phyloP scores from a whole-genome alignment of 495 filamentous ascomycete genomes.

The Pyronema omphalodes region DNA sequence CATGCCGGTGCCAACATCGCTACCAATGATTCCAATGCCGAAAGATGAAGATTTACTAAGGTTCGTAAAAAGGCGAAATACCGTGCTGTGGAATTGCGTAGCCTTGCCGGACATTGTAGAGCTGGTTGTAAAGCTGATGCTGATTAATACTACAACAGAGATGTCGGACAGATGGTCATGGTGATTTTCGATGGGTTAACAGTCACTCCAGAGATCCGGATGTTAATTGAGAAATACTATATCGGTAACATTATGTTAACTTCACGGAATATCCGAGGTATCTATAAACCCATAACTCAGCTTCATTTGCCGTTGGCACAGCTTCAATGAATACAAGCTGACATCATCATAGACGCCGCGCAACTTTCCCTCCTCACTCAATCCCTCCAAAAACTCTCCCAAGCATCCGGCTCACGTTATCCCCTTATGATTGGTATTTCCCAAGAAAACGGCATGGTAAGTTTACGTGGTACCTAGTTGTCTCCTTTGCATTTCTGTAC shows the following conservation, averaged over 20 bases:
- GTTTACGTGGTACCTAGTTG: background rate
- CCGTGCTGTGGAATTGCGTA: conserved; percentile 2
- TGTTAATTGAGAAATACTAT: conserved; percentile 25
- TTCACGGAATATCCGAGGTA: conserved; percentile 22
- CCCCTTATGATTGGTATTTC: conserved; percentile 26
- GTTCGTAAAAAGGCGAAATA: conserved; percentile 4
- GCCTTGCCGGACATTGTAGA: background rate
- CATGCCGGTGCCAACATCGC: too few relatives aligned
- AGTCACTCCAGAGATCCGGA: conserved; percentile 24
- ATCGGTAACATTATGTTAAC: conserved; percentile 23
- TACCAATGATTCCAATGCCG: too few relatives aligned
- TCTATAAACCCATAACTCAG: background rate
- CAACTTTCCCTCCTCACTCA: conserved; percentile 24
- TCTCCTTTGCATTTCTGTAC: conserved; percentile 2
- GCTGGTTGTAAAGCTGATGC: background rate
- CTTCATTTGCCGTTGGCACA: too few relatives aligned
- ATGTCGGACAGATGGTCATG: conserved; percentile 25
- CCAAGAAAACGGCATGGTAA: conserved; percentile 27
- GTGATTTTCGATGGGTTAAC: conserved; percentile 22
- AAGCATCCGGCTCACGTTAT: conserved; percentile 20
- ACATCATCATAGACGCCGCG: conserved; percentile 10
- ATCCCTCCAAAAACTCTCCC: conserved; percentile 24
- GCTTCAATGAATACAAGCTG: background rate
- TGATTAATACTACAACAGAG: conserved; percentile 4
- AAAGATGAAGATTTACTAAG: conserved; percentile 8